These are phyloP conservation scores for Pseudopithomyces maydicus DNA, from an alignment of 2,329 filamentous ascomycete species.

Conservation along the genomic window DNA sequence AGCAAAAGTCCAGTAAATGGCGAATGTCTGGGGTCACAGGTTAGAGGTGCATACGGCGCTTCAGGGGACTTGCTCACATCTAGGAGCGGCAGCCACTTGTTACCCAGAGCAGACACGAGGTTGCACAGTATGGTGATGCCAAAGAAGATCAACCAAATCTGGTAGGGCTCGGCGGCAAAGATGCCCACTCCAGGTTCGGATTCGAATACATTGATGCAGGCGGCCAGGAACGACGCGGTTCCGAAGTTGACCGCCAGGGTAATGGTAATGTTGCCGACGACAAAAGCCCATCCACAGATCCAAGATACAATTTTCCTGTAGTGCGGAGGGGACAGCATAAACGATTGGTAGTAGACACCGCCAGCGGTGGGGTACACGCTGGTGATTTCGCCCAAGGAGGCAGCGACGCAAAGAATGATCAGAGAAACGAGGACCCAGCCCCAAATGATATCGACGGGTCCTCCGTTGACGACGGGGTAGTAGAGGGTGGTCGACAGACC, in stretches of 20 bases:
- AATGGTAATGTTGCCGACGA: conserved; percentile 81
- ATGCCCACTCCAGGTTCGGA: conserved; percentile 52
- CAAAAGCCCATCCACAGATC: conserved; percentile 77
- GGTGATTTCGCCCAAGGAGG: conserved; percentile 74
- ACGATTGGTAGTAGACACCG: conserved; percentile 80
- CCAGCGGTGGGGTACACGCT: conserved; percentile 78
- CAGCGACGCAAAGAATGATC: conserved; percentile 71
- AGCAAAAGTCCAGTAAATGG: conserved; percentile 76
- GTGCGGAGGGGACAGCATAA: conserved; percentile 68
- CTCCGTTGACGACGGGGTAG: conserved; percentile 70
- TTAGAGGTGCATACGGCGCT: conserved; percentile 11
- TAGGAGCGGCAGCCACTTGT: conserved; percentile 61
- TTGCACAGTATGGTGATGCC: conserved; percentile 57
- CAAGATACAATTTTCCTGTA: conserved; percentile 70
- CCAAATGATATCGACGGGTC: conserved; percentile 73
- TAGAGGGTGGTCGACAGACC: conserved; percentile 72
- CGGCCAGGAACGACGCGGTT: conserved; percentile 60
- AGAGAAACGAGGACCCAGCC: conserved; percentile 71
- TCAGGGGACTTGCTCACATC: conserved; percentile 61
- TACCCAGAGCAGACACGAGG: conserved; percentile 57
- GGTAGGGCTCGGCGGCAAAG: conserved; percentile 50
- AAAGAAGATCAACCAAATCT: conserved; percentile 56
- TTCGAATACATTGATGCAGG: conserved; percentile 62
- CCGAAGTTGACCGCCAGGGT: conserved; percentile 84
- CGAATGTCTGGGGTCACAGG: conserved; percentile 61